Percentiles rank a stretch among this genome's conserved stretches.
Evolutionary conservation across 1,139 yeast species (phyloP).

Genomic region (Kodamaea ohmeri): DNA sequence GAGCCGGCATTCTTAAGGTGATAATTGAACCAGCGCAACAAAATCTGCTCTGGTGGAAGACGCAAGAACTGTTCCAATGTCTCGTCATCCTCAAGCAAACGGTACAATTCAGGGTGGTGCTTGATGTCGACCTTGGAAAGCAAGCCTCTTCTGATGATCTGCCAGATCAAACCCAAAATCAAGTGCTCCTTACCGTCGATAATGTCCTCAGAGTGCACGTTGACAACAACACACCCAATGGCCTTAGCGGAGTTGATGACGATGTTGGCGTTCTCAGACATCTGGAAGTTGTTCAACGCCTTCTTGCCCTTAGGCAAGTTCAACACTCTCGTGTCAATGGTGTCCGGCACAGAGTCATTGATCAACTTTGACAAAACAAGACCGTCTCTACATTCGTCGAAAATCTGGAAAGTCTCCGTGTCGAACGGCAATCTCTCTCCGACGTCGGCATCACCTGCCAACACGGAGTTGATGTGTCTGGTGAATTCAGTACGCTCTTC

Average conservation of each 20-base stretch:
- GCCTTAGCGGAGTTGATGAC: constrained; percentile 98
- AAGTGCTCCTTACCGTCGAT: constrained; percentile 96
- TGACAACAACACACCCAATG: constrained; percentile 96
- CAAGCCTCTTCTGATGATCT: constrained; percentile 92
- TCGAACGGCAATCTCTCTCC: constrained; percentile 90
- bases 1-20: constrained; percentile 94
- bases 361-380: constrained; percentile 87
- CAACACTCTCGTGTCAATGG: constrained; percentile 95
- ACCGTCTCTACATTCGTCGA: constrained; percentile 97
- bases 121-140: constrained; percentile 93
- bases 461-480: constrained; percentile 87
- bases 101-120: constrained; percentile 92
- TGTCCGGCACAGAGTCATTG: constrained; percentile 96
- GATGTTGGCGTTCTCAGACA: constrained; percentile 95
- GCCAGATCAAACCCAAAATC: constrained; percentile 96
- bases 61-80: constrained; percentile 94
- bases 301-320: constrained; percentile 77
- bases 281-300: constrained; percentile 87
- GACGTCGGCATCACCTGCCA: constrained; percentile 85
- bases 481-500: constrained; percentile 97
- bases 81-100: constrained; percentile 93
- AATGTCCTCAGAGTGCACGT: constrained; percentile 95
- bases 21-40: constrained; percentile 95
- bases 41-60: constrained; percentile 95
- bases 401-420: constrained; percentile 89